Base-by-base conservation (phyloP, 2,329 filamentous ascomycete genomes). In the Calonectria crousiana region DNA sequence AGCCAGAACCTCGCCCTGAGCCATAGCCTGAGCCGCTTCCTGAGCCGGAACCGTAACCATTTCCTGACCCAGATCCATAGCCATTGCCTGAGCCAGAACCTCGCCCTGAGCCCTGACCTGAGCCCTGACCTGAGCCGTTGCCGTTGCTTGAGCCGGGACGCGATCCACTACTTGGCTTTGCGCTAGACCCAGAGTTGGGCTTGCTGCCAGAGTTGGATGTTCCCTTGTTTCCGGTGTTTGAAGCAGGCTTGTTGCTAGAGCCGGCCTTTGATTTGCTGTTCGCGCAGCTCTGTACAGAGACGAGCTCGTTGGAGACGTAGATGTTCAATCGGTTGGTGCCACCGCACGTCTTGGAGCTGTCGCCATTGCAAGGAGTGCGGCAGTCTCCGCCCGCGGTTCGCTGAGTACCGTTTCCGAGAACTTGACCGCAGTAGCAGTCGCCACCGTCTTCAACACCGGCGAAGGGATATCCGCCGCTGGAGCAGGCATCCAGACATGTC, bases 361-460 rank as follows among this genome's bases (percentile, higher is more conserved):
- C 84, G 26, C 90, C 91, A 14, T 84, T 85, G 82, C 91, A 93
- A 49, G 87, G 81, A 79, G 88, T 87, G 74, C 85, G 84, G 82
- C 91, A 93, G 51, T 87, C 81, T 18, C 77, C 76, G 28, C 79
- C 73, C 64, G 84, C 80, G 14, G 84, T 85, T 38, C 83, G 78
- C 38, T 73, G 74, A 6, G 86, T 88, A 70, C 84, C 83, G 75
- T 88, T 88, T 49, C 89, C 90, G 41, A 92, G 84, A 34, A 91
- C 86, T 49, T 88, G 87, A 56, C 88, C 88, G 76, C 89, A 90
- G 79, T 85, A 89, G 76, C 88, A 90, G 77, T 89, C 86, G 32
- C 83, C 84, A 80, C 85, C 85, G 69, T 84, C 89, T 81, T 90
- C 87, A 13, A 86, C 84, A 71, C 88, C 88, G 34, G 88, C 88